Base-by-base conservation (phyloP, 352 stramenopile genomes). In the Globisporangium cylindrosporum region DNA sequence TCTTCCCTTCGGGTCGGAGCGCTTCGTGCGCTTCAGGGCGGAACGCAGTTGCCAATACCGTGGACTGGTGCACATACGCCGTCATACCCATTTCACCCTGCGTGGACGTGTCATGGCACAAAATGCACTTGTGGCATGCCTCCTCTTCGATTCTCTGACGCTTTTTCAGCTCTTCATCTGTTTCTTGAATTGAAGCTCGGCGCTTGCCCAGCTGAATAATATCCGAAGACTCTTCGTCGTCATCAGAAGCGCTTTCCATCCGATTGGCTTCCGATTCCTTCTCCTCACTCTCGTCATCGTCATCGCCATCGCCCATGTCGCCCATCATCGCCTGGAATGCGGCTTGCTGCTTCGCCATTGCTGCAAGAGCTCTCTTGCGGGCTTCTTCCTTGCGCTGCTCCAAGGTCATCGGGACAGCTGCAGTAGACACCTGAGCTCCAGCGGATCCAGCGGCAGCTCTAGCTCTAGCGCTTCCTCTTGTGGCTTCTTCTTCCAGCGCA, bases 31-130 rank as follows among this genome's bases (percentile, higher is more conserved):
- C 69, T 4, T 91, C 76, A 6, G 89, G 89, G 48, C 89, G 82
- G 70, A 96, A 96, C 18, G 77, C 79, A 29, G 79, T 80, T 10
- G 86, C 86, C 36, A 96, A 67, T 14, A 96, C 89, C 7, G 89
- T 96, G 34, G 89, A 96, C 68, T 96, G 89, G 63, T 96, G 89
- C 10, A 95, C 84, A 58, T 94, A 93, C 6, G 87, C 89, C 15
- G 83, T 84, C 66, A 94, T 86, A 25, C 89, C 88, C 86, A 96
- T 93, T 64, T 95, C 86, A n/a, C 80, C 80, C 64, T 90, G 83
- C 27, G 68, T 80, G n/a, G 83, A 86, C 18, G 72, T 89, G 59
- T 96, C 89, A 67, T 96, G 89, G 53, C 89, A 96, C 29, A 96
- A 74, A 43, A 96, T 96, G 59, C 89, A 96, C 65, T 90, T 92